Evolutionary conservation across 2,329 filamentous ascomycete species (phyloP).

Genomic region (Chaetoscypha palmicola): DNA sequence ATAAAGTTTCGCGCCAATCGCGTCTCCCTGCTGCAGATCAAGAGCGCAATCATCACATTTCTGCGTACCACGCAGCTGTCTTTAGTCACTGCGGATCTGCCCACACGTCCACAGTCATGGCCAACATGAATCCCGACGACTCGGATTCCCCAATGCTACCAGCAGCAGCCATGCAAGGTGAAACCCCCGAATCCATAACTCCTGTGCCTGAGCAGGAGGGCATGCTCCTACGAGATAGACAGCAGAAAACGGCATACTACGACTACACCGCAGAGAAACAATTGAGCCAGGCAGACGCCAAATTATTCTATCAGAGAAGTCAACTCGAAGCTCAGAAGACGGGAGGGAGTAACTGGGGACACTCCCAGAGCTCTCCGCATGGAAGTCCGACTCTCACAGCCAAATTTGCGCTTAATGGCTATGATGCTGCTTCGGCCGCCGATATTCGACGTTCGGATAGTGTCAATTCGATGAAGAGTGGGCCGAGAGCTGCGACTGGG

Average conservation of each 20-base stretch:
- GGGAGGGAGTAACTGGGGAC: constrained; percentile 29
- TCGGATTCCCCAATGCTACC: constrained; percentile 22
- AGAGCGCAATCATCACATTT: neutral
- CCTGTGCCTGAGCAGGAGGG: constrained; percentile 31
- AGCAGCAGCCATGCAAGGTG: constrained; percentile 24
- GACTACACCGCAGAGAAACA: constrained; percentile 91
- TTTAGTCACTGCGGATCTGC: too few relatives aligned
- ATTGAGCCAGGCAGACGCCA: constrained; percentile 89
- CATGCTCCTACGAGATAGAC: constrained; percentile 54
- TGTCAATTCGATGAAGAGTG: constrained; percentile 25
- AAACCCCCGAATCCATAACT: constrained; percentile 19
- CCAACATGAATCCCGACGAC: neutral
- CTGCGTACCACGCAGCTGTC: neutral
- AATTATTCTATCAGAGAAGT: constrained; percentile 90
- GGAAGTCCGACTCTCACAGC: constrained; percentile 27
- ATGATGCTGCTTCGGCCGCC: constrained; percentile 21
- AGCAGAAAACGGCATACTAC: constrained; percentile 76
- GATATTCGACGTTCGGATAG: constrained; percentile 24
- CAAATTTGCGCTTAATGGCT: constrained; percentile 21
- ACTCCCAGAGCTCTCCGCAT: constrained; percentile 25
- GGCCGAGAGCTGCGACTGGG: constrained; percentile 18
- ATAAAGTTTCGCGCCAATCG: neutral
- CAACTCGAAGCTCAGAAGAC: constrained; percentile 46
- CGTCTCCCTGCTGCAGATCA: neutral
- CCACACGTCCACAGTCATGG: too few relatives aligned